phyloP scores from a whole-genome alignment of 2,329 filamentous ascomycete species.

The Fusarium palustre region DNA sequence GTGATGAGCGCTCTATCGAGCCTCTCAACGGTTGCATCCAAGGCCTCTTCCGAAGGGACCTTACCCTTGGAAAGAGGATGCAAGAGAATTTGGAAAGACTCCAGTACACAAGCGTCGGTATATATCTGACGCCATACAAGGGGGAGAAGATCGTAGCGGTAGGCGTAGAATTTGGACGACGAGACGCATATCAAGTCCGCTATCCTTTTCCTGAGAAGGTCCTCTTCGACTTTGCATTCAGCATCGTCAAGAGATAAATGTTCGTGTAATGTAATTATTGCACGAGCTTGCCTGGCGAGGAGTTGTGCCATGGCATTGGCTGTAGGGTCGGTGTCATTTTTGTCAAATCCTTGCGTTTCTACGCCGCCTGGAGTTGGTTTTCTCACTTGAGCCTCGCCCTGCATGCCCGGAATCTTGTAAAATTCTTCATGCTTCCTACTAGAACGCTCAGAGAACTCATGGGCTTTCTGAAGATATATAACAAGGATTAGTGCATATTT shows the following conservation, averaged over 20 bases:
- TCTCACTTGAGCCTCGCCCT: not conserved
- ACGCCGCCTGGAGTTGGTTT: not conserved
- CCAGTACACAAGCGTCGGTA: constrained; percentile 75
- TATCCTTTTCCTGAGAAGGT: constrained; percentile 57
- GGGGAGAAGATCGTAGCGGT: constrained; percentile 74
- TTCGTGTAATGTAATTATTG: constrained; percentile 43
- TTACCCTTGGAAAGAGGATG: constrained; percentile 1
- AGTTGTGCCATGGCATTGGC: constrained; percentile 44
- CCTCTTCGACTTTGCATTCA: constrained; percentile 13
- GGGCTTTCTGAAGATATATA: constrained; percentile 44
- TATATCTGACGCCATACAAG: constrained; percentile 77
- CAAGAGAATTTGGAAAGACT: constrained; percentile 59
- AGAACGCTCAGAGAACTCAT: constrained; percentile 22
- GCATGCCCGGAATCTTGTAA: not conserved
- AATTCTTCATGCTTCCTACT: not conserved
- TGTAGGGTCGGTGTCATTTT: constrained; percentile 16
- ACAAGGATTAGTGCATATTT: constrained; percentile 38
- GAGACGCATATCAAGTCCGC: constrained; percentile 69
- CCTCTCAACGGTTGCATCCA: constrained; percentile 70
- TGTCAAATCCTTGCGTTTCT: not conserved
- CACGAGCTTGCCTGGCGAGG: constrained; percentile 47
- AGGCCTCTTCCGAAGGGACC: constrained; percentile 31
- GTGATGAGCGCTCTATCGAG: constrained; percentile 84
- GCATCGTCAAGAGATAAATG: not conserved
- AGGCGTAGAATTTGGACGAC: constrained; percentile 76